Evolutionary conservation across 1,139 yeast genomes (phyloP), one percentile per base, ranked within the genome.

Genomic region (Zygosaccharomyces sapae): DNA sequence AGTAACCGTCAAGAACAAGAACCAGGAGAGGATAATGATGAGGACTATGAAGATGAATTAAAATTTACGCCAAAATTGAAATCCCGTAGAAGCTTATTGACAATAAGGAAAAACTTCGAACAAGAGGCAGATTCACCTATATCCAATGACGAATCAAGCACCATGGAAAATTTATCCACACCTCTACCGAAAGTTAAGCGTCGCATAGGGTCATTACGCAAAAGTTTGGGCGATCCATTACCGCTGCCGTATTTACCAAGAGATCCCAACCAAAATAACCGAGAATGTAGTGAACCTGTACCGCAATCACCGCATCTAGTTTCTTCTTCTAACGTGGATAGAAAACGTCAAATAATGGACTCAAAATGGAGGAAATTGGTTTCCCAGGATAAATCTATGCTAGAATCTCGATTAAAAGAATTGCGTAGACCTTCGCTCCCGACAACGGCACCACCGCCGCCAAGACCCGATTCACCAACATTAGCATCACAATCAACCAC

Each of bases 171-270:
- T 22, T 5, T 25, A 13, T 25, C 30, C 8, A 24, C 40, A 9
- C 40, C 40, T 6, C 16, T 16, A 19, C 18, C 20, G 20, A 25
- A 41, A 13, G 18, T 24, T 27, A 37, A 41, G 29, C 35, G 31
- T 38, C 46, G 48, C 18, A 43, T 13, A 24, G 42, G 24, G 47
- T 39, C 51, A 19, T 42, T 66, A 19, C 56, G 59, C 36, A 54
- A 53, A 31, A 46, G 55, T 8, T 53, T 69, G 3, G 72, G 72
- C 1, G 67, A 64, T 9, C 72, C 72, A 3, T 33, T 68, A 24
- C 72, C 72, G 3, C 52, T 69, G 31, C 71, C 70, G 1, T 69
- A 69, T 42, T 38, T 61, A 7, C 49, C 52, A 2, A 40, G 49
- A 10, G 38, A 42, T 5, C 18, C 31, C 10, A n/a, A n/a, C 3